Conservation (phyloP, 2,329 filamentous ascomycete species). For the Colletotrichum chlorophyti region DNA sequence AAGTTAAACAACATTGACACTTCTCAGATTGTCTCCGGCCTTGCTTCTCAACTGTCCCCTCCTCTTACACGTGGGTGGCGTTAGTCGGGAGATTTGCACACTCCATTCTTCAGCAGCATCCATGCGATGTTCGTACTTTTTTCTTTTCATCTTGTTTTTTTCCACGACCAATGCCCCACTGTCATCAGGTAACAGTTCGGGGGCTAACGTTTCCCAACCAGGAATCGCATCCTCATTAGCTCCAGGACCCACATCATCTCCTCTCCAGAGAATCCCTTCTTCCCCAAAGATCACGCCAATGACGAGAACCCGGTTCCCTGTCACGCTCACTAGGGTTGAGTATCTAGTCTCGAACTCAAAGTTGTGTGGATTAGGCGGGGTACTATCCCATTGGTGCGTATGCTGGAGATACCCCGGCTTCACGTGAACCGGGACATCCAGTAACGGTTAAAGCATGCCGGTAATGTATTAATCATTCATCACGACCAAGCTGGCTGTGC, state of each 20-base stretch:
- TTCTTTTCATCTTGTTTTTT: no score
- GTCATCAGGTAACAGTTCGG: not conserved
- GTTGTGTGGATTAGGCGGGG: not conserved
- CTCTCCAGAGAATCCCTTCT: no score
- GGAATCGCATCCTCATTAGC: no score
- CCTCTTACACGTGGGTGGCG: no score
- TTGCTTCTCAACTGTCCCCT: no score
- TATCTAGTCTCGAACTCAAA: constrained; percentile 8
- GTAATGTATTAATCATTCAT: not conserved
- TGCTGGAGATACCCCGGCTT: not conserved
- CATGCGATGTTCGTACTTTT: no score
- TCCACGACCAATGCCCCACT: not conserved
- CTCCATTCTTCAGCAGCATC: not conserved
- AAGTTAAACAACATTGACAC: no score
- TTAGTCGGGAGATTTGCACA: no score
- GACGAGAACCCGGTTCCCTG: not conserved
- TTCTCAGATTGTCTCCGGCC: no score
- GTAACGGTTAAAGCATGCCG: not conserved
- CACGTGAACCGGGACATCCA: not conserved
- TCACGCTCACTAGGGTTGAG: constrained; percentile 2
- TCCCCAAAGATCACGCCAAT: no score
- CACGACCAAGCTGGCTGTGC: not conserved
- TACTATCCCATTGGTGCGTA: constrained; percentile 13
- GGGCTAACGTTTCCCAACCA: no score
- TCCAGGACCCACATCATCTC: no score